These are phyloP conservation scores for Trichoderma oligosporum DNA, from an alignment of 2,329 filamentous ascomycete genomes.

Conservation along the genomic window DNA sequence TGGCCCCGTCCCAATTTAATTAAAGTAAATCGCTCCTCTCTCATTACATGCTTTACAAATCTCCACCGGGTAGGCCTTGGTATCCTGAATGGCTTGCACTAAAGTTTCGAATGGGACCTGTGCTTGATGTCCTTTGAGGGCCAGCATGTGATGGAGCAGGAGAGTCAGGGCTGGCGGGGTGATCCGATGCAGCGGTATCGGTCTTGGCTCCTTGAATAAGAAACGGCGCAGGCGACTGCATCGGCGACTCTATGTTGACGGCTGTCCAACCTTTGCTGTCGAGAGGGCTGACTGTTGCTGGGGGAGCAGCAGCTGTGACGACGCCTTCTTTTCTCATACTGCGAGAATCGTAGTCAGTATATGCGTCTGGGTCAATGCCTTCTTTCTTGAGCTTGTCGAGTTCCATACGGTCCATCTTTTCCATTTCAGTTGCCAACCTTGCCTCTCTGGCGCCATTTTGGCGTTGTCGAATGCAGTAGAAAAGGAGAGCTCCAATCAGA, in stretches of 20 bases:
- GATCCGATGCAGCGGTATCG: slow-evolving; percentile 3
- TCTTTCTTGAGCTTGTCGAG: slow-evolving; percentile 47
- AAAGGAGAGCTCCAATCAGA: slow-evolving; percentile 40
- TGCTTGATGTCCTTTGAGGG: slow-evolving; percentile 20
- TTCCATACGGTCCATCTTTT: slow-evolving; percentile 48
- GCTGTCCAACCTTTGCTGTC: slow-evolving; percentile 18
- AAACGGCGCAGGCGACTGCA: slow-evolving; percentile 13
- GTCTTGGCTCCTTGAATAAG: slow-evolving; percentile 18
- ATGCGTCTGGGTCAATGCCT: slow-evolving; percentile 48
- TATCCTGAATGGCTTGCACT: slow-evolving; percentile 18
- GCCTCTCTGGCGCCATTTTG: slow-evolving; percentile 51
- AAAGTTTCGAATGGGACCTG: slow-evolving; percentile 21
- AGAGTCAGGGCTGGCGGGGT: slow-evolving; percentile 1
- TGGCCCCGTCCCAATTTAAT: slow-evolving; percentile 1
- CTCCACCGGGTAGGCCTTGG: slow-evolving; percentile 14
- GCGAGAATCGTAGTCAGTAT: slow-evolving; percentile 30
- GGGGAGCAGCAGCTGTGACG: slow-evolving; percentile 21
- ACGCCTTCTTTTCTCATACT: slow-evolving; percentile 19
- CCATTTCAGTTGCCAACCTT: slow-evolving; percentile 40
- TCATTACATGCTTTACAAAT: slow-evolving; percentile 5
- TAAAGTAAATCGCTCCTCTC: neutral
- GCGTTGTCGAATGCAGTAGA: slow-evolving; percentile 56
- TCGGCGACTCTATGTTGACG: slow-evolving; percentile 15
- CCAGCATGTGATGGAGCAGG: slow-evolving; percentile 11
- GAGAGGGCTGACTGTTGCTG: slow-evolving; percentile 21